Conservation (phyloP, 768 basidiomycete species). For the Pholiota molesta region DNA sequence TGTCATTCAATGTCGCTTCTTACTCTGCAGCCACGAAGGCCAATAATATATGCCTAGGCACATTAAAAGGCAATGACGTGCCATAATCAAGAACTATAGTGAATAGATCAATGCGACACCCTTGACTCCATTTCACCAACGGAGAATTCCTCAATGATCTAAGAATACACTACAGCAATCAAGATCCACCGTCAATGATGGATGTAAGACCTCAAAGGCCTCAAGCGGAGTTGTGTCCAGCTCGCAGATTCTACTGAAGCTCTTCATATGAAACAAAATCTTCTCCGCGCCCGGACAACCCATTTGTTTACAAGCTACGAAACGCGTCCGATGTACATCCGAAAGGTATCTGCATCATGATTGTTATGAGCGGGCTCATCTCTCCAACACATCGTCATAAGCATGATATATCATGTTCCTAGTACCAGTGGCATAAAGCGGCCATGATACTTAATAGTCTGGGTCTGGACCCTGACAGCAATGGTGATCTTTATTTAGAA, state of each 20-base stretch:
- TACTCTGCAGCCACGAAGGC: too few relatives aligned
- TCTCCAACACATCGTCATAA: background rate
- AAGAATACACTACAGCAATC: background rate
- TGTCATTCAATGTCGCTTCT: too few relatives aligned
- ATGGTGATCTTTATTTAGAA: background rate
- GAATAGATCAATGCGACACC: background rate
- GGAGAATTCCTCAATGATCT: background rate
- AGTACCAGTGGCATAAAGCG: background rate
- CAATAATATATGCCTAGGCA: too few relatives aligned
- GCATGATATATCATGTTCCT: background rate
- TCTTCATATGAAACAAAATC: slow-evolving; percentile 4
- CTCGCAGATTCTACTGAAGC: slow-evolving; percentile 1
- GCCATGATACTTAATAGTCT: too few relatives aligned
- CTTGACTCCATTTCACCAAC: background rate
- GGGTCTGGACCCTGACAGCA: background rate
- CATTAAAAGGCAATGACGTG: background rate
- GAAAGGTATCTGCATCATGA: background rate
- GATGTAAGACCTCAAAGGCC: background rate
- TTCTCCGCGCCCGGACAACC: slow-evolving; percentile 2
- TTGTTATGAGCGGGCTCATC: background rate
- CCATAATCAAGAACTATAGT: background rate
- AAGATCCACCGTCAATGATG: background rate
- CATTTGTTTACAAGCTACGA: slow-evolving; percentile 41
- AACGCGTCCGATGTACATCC: slow-evolving; percentile 52
- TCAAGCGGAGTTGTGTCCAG: background rate